Conservation (phyloP, 805 yeast species). For the Yarrowia sp. region DNA sequence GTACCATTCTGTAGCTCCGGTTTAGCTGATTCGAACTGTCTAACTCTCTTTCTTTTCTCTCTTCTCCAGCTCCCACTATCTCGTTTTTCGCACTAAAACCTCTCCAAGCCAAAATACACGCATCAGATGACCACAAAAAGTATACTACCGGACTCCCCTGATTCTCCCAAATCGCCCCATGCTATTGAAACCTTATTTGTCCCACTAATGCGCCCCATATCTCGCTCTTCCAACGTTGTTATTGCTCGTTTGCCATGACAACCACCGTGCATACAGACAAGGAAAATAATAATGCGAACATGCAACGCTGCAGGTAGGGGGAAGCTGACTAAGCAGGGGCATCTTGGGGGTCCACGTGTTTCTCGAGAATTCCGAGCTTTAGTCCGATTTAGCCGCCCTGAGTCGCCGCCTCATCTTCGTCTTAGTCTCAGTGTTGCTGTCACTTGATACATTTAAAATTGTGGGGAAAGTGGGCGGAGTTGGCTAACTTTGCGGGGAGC, state of each 20-base stretch:
- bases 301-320: background rate
- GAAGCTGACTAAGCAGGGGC: background rate
- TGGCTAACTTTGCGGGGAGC: background rate
- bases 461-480: background rate
- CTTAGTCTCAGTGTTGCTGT: too few species aligned
- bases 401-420: too few species aligned
- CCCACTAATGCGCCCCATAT: too few species aligned
- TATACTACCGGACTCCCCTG: too few species aligned
- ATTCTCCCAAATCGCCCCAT: background rate
- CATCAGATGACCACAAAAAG: background rate
- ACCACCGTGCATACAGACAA: slow-evolving; percentile 1
- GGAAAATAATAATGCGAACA: background rate
- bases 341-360: too few species aligned
- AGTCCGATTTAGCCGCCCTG: too few species aligned
- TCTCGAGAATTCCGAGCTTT: too few species aligned
- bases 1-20: background rate
- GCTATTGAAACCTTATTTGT: background rate
- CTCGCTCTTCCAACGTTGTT: background rate
- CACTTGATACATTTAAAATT: background rate
- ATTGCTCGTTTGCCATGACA: background rate
- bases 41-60: too few species aligned
- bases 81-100: too few species aligned
- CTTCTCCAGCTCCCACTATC: too few species aligned
- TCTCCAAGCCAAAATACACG: background rate
- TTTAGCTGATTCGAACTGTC: too few species aligned